These are phyloP conservation scores for Lanmaoa rubissima DNA, from an alignment of 768 basidiomycete species.

Conservation along the genomic window DNA sequence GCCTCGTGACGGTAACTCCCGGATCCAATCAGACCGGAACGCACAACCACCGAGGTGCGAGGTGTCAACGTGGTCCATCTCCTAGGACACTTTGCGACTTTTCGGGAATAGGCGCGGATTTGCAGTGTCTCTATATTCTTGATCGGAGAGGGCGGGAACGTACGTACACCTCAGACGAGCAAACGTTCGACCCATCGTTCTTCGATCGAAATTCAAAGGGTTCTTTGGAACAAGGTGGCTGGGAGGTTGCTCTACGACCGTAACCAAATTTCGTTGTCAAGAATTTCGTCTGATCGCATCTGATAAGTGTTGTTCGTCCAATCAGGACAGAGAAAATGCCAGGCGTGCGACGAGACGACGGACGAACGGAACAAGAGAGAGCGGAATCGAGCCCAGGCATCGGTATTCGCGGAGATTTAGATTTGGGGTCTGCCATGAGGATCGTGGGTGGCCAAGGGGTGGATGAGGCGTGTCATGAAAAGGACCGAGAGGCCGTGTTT, in stretches of 20 bases:
- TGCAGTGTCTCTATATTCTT: background rate
- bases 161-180: background rate
- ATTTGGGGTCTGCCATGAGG: constrained; percentile 24
- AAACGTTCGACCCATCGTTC: background rate
- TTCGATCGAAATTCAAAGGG: background rate
- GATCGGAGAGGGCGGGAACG: constrained; percentile 11
- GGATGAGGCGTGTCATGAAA: constrained; percentile 24
- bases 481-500: constrained; percentile 17
- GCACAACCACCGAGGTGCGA: constrained; percentile 6
- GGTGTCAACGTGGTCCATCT: constrained; percentile 8
- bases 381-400: constrained; percentile 4
- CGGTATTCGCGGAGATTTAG: constrained; percentile 23
- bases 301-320: constrained; percentile 6
- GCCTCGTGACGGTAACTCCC: background rate
- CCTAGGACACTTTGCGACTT: constrained; percentile 3
- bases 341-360: background rate
- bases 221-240: constrained; percentile 2
- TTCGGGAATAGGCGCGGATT: constrained; percentile 9
- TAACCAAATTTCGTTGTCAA: background rate
- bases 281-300: background rate
- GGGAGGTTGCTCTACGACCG: background rate
- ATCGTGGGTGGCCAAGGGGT: constrained; percentile 21
- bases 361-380: background rate
- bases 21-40: background rate
- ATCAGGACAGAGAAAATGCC: constrained; percentile 5